Conservation (phyloP, 2,329 filamentous ascomycete genomes). For the Talaromyces sp. region DNA sequence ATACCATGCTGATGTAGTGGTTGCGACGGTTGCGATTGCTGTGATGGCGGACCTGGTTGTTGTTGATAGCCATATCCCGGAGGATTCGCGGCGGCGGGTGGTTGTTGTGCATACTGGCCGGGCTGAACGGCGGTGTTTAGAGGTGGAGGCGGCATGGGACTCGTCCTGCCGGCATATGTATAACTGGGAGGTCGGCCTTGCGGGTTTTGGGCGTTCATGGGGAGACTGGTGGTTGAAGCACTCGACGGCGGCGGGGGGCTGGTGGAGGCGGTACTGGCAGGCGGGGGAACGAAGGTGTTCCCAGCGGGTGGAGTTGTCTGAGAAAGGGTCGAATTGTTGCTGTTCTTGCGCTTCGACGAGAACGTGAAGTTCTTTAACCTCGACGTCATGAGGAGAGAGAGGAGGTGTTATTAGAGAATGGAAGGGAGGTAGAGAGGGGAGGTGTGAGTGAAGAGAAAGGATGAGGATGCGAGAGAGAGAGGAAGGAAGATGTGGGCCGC, state of each 20-base stretch:
- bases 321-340: slow-evolving; percentile 44
- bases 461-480: slow-evolving; percentile 17
- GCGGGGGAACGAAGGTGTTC: slow-evolving; percentile 35
- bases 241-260: slow-evolving; percentile 43
- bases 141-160: slow-evolving; percentile 26
- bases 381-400: slow-evolving; percentile 53
- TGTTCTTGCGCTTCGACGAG: slow-evolving; percentile 50
- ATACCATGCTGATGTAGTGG: slow-evolving; percentile 27
- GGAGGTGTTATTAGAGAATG: slow-evolving; percentile 22
- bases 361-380: slow-evolving; percentile 52
- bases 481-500: background rate
- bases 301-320: slow-evolving; percentile 29
- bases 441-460: slow-evolving; percentile 20
- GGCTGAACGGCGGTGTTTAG: slow-evolving; percentile 44
- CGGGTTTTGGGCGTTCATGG: slow-evolving; percentile 57
- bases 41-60: slow-evolving; percentile 31
- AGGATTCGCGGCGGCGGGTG: slow-evolving; percentile 38
- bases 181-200: slow-evolving; percentile 65
- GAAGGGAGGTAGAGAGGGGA: slow-evolving; percentile 19
- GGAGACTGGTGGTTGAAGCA: slow-evolving; percentile 51
- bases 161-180: slow-evolving; percentile 45
- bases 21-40: slow-evolving; percentile 4
- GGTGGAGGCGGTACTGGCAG: slow-evolving; percentile 34
- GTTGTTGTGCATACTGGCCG: slow-evolving; percentile 55
- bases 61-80: slow-evolving; percentile 48